Base-by-base conservation (phyloP, 2,329 filamentous ascomycete genomes). In the Fusarium kyushuense region DNA sequence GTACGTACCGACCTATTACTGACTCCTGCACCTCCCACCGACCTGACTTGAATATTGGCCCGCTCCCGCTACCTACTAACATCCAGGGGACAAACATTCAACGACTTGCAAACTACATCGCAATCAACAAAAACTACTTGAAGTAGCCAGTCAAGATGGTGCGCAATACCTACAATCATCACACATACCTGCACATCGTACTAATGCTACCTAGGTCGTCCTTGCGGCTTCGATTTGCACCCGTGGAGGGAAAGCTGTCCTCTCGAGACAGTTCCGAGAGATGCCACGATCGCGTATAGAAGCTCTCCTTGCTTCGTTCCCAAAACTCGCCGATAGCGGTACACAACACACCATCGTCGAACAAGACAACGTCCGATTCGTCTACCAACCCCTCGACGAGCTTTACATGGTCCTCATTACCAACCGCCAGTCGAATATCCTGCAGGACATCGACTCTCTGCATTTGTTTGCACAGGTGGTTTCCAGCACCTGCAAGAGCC, bases 381-480 rank as follows among this genome's bases (percentile, higher is more conserved):
- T 99, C 61, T 99, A 99, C 85, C 96, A 99, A 80, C 96, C 96
- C 63, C 87, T 99, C 70, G 96, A 99, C 83, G 96, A 99, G 84
- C 90, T 99, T 70, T 99, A 99, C 87, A 98, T 99, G 89, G 95
- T 99, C 71, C 89, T 99, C 76, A 98, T 99, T 82, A 99, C 96
- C 80, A 99, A 99, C 86, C 92, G 94, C 75, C 96, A 98, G 85
- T 98, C 95, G 80, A 99, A 99, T 83, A 99, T 99, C 73, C 87
- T 99, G 52, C 96, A 99, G 83, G 96, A 99, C 81, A 99, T 99
- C 80, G 96, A 98, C 82, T 97, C 96, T 62, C 88, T 99, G 63
- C 96, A 99, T 80, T 87, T 99, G 21, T 99, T 99, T 79, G 95
- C 95, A 62, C 96, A 99, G 83, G 95, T 99, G 17, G 96, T 97